phyloP scores from a whole-genome alignment of 768 basidiomycete species.

The Austroboletus festivus region DNA sequence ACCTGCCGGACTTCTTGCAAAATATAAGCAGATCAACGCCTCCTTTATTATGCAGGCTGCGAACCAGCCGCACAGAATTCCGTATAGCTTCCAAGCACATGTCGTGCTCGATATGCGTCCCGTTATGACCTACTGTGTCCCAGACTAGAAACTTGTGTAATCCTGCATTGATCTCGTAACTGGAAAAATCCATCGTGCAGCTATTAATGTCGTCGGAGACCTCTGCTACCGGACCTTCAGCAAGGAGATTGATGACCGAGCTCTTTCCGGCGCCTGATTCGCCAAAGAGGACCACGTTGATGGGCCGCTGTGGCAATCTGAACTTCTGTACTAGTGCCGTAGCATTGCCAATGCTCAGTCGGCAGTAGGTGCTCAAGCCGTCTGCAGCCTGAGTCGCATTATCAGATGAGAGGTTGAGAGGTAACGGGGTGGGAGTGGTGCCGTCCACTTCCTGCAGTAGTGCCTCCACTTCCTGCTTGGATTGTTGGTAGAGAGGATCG shows the following conservation, averaged over 20 bases:
- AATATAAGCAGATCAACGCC: conserved; percentile 41
- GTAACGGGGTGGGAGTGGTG: conserved; percentile 8
- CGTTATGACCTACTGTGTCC: conserved; percentile 34
- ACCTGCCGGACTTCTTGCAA: conserved; percentile 31
- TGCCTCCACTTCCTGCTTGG: conserved; percentile 9
- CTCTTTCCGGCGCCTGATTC: conserved; percentile 41
- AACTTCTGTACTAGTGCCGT: conserved; percentile 10
- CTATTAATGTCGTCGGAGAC: conserved; percentile 27
- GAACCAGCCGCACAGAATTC: conserved; percentile 29
- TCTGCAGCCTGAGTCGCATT: not conserved
- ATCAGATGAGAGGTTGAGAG: conserved; percentile 16
- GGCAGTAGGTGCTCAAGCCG: conserved; percentile 12
- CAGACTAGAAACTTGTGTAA: conserved; percentile 24
- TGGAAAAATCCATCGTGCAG: conserved; percentile 32
- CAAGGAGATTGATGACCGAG: conserved; percentile 40
- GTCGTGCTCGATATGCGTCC: conserved; percentile 3
- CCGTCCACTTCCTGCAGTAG: conserved; percentile 9
- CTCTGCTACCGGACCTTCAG: conserved; percentile 18
- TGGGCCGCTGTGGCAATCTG: conserved; percentile 9
- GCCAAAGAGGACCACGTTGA: conserved; percentile 39
- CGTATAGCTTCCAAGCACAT: conserved; percentile 18
- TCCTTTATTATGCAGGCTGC: conserved; percentile 22
- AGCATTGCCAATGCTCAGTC: conserved; percentile 12
- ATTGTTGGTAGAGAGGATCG: conserved; percentile 6
- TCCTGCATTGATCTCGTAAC: conserved; percentile 24